These are phyloP conservation scores for Xylariaceae sp. DNA, from an alignment of 2,329 filamentous ascomycete species.

Conservation along the genomic window DNA sequence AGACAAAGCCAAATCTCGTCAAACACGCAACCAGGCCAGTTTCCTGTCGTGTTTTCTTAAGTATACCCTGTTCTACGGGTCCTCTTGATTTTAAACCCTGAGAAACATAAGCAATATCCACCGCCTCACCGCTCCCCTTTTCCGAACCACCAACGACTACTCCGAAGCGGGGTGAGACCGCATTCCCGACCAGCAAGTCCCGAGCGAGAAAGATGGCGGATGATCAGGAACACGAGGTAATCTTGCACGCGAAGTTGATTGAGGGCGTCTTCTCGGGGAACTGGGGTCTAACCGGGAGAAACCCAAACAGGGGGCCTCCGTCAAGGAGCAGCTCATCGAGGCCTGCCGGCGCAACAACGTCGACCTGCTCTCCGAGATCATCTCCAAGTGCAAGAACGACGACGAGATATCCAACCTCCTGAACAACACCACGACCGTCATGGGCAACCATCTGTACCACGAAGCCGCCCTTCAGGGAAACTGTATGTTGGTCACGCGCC, in stretches of 20 bases:
- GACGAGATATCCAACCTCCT: constrained; percentile 74
- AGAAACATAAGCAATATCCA: too few species aligned
- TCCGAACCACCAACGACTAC: neutral
- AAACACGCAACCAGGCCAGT: too few species aligned
- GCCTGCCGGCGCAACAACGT: constrained; percentile 92
- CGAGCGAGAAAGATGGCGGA: constrained; percentile 34
- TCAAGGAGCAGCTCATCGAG: constrained; percentile 84
- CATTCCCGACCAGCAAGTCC: constrained; percentile 22
- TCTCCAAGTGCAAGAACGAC: constrained; percentile 63
- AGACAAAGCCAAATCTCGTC: neutral
- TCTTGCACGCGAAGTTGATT: too few species aligned
- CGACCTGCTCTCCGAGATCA: constrained; percentile 76
- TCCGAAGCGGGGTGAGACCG: neutral
- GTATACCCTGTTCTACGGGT: too few species aligned
- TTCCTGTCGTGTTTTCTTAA: too few species aligned
- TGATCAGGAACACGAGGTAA: constrained; percentile 40
- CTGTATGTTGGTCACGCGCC: constrained; percentile 58
- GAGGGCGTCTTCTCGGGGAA: too few species aligned
- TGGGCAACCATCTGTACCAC: constrained; percentile 89
- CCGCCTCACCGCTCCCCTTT: neutral
- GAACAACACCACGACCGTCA: constrained; percentile 81
- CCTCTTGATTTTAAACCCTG: too few species aligned
- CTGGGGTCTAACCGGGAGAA: neutral
- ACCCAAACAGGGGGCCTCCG: constrained; percentile 77
- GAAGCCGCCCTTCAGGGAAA: constrained; percentile 84